phyloP scores from a whole-genome alignment of 148 eudicot genomes.

The Camellia lanceoleosa region DNA sequence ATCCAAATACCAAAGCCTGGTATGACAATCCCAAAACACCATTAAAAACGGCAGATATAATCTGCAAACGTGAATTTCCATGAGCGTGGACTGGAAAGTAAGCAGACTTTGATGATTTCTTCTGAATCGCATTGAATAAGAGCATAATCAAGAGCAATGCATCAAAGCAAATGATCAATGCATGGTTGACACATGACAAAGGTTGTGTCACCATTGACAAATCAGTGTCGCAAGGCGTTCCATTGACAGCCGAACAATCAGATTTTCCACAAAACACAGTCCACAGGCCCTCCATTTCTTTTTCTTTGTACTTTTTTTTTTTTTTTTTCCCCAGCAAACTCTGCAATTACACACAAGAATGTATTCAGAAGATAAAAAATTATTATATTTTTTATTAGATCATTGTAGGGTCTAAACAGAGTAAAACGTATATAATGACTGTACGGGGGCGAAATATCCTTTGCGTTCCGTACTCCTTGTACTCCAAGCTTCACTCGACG shows the following conservation, averaged over 20 bases:
- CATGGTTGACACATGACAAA: slow-evolving; percentile 84
- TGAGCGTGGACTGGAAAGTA: slow-evolving; percentile 19
- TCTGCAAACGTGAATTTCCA: slow-evolving; percentile 38
- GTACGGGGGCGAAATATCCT: too few relatives aligned
- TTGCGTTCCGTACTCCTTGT: too few relatives aligned
- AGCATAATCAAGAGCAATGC: slow-evolving; percentile 47
- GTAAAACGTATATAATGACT: neutral
- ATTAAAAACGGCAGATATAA: slow-evolving; percentile 49
- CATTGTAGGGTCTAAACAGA: neutral
- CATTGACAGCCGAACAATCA: slow-evolving; percentile 25
- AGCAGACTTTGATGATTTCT: slow-evolving; percentile 27
- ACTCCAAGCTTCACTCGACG: too few relatives aligned
- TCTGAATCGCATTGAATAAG: slow-evolving; percentile 39
- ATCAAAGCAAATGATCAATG: slow-evolving; percentile 49
- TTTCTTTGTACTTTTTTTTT: neutral
- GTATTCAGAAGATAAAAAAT: neutral
- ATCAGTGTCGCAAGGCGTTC: slow-evolving; percentile 37
- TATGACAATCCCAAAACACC: slow-evolving; percentile 56
- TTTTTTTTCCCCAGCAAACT: neutral
- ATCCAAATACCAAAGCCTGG: slow-evolving; percentile 48
- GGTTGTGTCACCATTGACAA: slow-evolving; percentile 42
- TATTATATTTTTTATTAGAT: neutral
- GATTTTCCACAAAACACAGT: slow-evolving; percentile 41
- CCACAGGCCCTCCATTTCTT: slow-evolving; percentile 43
- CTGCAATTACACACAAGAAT: neutral